Base-by-base conservation (phyloP, 345 rosid species). In the Diplotaxis tenuifolia region DNA sequence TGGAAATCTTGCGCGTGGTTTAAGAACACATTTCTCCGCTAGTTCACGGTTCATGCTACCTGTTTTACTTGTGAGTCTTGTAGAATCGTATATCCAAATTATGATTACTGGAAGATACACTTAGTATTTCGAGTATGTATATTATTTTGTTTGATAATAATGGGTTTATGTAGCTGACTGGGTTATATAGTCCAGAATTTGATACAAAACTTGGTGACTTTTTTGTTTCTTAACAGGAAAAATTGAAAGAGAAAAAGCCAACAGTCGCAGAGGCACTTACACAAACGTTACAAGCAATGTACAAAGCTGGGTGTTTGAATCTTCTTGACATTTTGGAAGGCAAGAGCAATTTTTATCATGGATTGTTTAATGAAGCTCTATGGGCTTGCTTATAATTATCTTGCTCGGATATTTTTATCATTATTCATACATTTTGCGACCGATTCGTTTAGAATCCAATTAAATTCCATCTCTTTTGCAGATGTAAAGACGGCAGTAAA, bases 231-330 rank as follows among this genome's bases (percentile, higher is more conserved):
- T 62, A 57, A 59, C 72, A 96, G 99, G 99, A 96, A 88, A 96
- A 96, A 92, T 75, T 96, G 86, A 96, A 96, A 84, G 99, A 96
- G 86, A 96, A 96, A 79, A 96, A 90, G 81, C 99, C 96, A 55
- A 21, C 94, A 21, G 45, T 86, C 40, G 49, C 88, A 9, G 99
- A 96, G 61, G 40, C 98, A 10, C 94, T 96, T 67, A 75, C 83
- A 29, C 98, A 92, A 78, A 90, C 98, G 20, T 90, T 96, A 67
- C 99, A 96, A 81, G 88, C 91, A 67, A 80, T 96, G 85, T 93
- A 92, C 72, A 96, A 85, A 78, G 85, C 98, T 57, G 98, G 98
- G 68, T 96, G 99, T 82, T 81, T 90, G 76, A 90, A 67, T 84
- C 95, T 96, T 70, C 91, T 57, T 65, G 98, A 96, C 73, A 71